Conservation (phyloP, 495 filamentous ascomycete species). For the Niebla homalea region DNA sequence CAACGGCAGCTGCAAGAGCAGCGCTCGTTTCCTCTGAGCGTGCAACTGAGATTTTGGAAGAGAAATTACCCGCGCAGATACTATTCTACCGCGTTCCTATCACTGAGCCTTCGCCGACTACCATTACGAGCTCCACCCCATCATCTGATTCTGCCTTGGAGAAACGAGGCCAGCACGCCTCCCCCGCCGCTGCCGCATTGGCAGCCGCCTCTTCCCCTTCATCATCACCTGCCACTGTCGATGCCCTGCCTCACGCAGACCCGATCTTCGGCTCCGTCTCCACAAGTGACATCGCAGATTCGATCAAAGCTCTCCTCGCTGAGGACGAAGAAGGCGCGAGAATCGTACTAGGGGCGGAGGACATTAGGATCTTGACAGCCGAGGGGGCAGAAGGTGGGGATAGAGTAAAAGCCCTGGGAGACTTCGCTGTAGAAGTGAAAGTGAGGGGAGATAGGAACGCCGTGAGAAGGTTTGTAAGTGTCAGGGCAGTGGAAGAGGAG, state of each 20-base stretch:
- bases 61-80: slow-evolving; percentile 33
- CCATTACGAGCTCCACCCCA: slow-evolving; percentile 15
- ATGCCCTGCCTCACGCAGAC: not conserved
- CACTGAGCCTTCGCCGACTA: slow-evolving; percentile 8
- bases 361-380: slow-evolving; percentile 35
- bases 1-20: not conserved
- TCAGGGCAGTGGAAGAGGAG: slow-evolving; percentile 20
- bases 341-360: slow-evolving; percentile 36
- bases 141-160: slow-evolving; percentile 10
- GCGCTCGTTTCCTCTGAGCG: slow-evolving; percentile 28
- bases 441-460: slow-evolving; percentile 32
- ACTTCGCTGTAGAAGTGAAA: slow-evolving; percentile 39
- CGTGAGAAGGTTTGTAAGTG: slow-evolving; percentile 32
- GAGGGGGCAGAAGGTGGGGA: slow-evolving; percentile 21
- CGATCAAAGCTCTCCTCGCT: slow-evolving; percentile 33
- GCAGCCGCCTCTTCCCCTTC: slow-evolving; percentile 16
- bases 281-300: slow-evolving; percentile 35
- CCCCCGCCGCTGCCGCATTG: slow-evolving; percentile 11
- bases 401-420: slow-evolving; percentile 41
- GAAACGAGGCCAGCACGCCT: slow-evolving; percentile 12
- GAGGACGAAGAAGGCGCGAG: slow-evolving; percentile 34
- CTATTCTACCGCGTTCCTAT: slow-evolving; percentile 36
- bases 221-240: slow-evolving; percentile 14
- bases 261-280: slow-evolving; percentile 46
- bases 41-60: slow-evolving; percentile 33